Base-by-base conservation (phyloP, 345 rosid genomes). In the Gossypium thurberi region DNA sequence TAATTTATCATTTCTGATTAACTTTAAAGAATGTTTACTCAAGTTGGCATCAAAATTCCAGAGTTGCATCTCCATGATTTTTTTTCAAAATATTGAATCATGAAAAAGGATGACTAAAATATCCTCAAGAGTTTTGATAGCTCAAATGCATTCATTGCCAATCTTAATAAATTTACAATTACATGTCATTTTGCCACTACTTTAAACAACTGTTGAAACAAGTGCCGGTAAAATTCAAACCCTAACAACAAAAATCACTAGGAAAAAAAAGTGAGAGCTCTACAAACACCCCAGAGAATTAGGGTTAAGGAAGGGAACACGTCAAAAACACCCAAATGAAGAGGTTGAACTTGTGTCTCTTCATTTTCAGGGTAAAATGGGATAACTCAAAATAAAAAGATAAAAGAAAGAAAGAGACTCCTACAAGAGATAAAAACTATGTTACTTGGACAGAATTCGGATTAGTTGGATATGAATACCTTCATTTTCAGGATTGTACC, bases 301-400 rank as follows among this genome's bases (percentile, higher is more conserved):
- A 73, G 73, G 68, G 77, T 18, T 57, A 25, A 66, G 64, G 65
- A 12, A 43, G 59, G 74, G 28, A 68, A 55, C 37, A 75, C 76
- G 70, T 81, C 61, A 81, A 84, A 85, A 81, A 77, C 67, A 77
- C 84, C 83, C 82, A 46, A 68, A 57, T 50, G 60, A 72, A 74
- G 80, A 86, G 82, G 67, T 26, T 40, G n/a, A 57, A 13, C 40
- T 33, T 77, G 74, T 46, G 61, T 71, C 78, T 52, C 79, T 72
- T 80, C 79, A 71, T 71, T 37, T 46, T 42, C 10, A 7, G 84
- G 78, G 56, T 75, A 72, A 69, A 79, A 70, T 74, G 76, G 58
- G 25, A 53, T 8, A 52, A 52, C 75, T 59, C 43, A 3, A 55
- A 21, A 74, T 1, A 15, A 33, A 25, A 15, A 33, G 40, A 33